Evolutionary conservation across 495 filamentous ascomycete genomes (phyloP).

Genomic region (Bathelium albidoporum): DNA sequence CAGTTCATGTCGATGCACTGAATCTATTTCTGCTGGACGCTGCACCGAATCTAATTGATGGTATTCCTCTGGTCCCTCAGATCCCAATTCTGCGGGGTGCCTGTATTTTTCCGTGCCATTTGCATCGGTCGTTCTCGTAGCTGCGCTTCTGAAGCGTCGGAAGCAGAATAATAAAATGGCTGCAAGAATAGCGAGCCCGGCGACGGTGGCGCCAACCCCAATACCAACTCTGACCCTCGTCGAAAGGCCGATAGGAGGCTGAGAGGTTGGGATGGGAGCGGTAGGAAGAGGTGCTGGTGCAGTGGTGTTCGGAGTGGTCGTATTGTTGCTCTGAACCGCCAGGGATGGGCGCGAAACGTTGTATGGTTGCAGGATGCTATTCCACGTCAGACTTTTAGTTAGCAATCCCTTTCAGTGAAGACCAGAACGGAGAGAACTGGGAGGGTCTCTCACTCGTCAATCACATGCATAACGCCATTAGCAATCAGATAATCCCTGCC

Average conservation of each 20-base stretch:
- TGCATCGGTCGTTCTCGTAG: not conserved
- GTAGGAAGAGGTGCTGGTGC: not conserved
- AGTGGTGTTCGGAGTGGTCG: not conserved
- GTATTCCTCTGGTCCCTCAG: not conserved
- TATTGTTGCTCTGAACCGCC: not conserved
- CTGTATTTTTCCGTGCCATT: not conserved
- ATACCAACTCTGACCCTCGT: not conserved
- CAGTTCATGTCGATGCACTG: not conserved
- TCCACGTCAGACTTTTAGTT: not conserved
- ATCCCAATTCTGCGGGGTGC: not conserved
- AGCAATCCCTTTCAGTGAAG: not conserved
- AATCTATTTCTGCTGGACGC: not conserved
- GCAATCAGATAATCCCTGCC: conserved; percentile 15
- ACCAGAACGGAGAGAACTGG: not conserved
- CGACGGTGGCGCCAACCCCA: not conserved
- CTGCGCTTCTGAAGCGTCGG: not conserved
- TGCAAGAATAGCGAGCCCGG: not conserved
- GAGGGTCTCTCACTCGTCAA: conserved; percentile 4
- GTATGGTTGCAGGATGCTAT: not conserved
- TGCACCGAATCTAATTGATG: not conserved
- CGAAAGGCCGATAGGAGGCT: not conserved
- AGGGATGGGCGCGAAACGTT: not conserved
- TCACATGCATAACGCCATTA: conserved; percentile 20
- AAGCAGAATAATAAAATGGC: not conserved
- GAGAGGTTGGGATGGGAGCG: not conserved